Evolutionary conservation across 805 yeast species (phyloP), one percentile per base, ranked within the genome.

Genomic region (Saccharomycopsis babjevae): DNA sequence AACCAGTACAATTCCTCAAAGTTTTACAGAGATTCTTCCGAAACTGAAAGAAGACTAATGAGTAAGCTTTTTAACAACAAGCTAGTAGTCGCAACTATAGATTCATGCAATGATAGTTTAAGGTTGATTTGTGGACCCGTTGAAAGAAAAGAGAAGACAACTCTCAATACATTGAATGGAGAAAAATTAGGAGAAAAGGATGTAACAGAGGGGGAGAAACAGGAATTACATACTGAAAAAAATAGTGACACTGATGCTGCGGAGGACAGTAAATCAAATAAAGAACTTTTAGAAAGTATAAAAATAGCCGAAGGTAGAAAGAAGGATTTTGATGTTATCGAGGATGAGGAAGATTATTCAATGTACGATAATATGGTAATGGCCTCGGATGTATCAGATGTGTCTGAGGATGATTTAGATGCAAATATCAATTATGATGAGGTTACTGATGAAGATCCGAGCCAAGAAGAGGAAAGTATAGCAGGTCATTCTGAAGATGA

Each of bases 381-480:
- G 3, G 82, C 74, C 11, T 74, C 78, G 0, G 73, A 79, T 0
- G 80, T 46, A 25, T 46, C 52, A 46, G 52, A 76, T 56, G 80
- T 75, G 36, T 82, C 77, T 36, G 74, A 71, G 5, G 76, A 60
- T 42, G 67, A 50, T 62, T 77, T 50, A 10, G 36, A 56, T 36
- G 30, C 46, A 7, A 67, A 69, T 11, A 69, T 78, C 5, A 72
- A 83, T 66, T 81, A 85, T 67, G 82, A 82, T 67, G 81, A 82
- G 67, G 77, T 84, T 5, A 85, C 91, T 0, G 92, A 86, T 68
- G 85, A 82, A 64, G 89, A 84, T 63, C 79, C 82, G 30, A 75
- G 81, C 50, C 67, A 63, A 11, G 72, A 68, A 36, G 72, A 67
- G 6, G 75, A 69, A 5, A 68, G 62, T 28, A 69, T 66, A 4